Evolutionary conservation across 306 rosid species (phyloP), one percentile per base, ranked within the genome.

Genomic region (Dryas octopetala): DNA sequence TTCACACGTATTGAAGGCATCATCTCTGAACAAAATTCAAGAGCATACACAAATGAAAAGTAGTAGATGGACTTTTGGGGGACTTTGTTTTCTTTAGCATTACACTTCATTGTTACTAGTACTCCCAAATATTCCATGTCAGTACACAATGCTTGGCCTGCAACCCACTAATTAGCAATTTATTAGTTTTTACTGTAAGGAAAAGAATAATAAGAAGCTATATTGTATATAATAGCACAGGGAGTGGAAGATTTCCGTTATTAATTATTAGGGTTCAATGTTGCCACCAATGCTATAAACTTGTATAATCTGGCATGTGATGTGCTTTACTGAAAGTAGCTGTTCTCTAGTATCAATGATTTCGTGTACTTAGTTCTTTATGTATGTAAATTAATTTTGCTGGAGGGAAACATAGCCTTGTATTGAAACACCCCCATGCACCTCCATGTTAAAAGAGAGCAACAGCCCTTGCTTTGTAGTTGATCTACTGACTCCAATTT

Each of bases 401-500:
- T 3, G 54, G 38, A n/a, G 74, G 67, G 52, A 50, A 14, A 10
- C 17, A 15, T 14, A 62, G 65, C 5, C 41, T 40, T 68, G 12
- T 26, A 13, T 64, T 32, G 5, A 40, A 52, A 9, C 7, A 74
- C 6, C 46, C 49, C 47, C 4, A n/a, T 58, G 71, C 59, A 60
- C 17, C 17, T 45, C 60, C 28, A 50, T 61, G 52, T 40, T 53
- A 12, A 62, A 62, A 70, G 66, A 54, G 50, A 50, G 53, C 11
- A 68, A 19, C 62, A 23, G 28, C 38, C 10, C 67, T 54, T 48
- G 54, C 38, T 40, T n/a, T 5, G 26, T 50, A 48, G 48, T 44
- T 60, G n/a, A 45, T 66, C 49, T 62, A 50, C 65, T 65, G 73
- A 7, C 62, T 72, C 44, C 11, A 1, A 46, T 55, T 49, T 74